Base-by-base conservation (phyloP, 2,329 filamentous ascomycete species). In the Calonectria pauciramosa region DNA sequence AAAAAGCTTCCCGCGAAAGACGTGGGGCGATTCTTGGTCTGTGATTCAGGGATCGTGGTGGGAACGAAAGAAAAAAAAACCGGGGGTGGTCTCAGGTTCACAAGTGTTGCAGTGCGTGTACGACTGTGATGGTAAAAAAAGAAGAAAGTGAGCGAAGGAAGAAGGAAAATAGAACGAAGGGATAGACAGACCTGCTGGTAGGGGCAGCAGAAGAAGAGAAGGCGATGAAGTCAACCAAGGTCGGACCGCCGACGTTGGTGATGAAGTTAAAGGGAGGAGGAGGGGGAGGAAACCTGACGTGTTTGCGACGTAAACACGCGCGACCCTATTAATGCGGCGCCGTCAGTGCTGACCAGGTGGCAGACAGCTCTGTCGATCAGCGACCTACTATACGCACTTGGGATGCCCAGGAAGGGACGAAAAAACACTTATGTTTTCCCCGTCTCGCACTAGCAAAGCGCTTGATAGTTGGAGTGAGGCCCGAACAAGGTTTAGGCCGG, bases 341-440 rank as follows among this genome's bases (percentile, higher is more conserved):
- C 38, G 41, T 49, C 60, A 47, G 60, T 34, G 60, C 60, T 65
- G 60, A 65, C 41, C 60, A 4, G 28, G 26, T 64, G 60, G 60
- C 38, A n/a, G 34, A 60, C 56, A 34, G 23, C 56, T 20, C 56
- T 20, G 56, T 63, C 36, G 34, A 63, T 38, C 34, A 63, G 36
- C 13, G 13, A 63, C 56, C 13, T n/a, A 63, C 56, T 16, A 36
- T 10, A 26, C 23, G 34, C 23, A 47, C n/a, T 47, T n/a, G 13
- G 13, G 44, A n/a, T 10, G n/a, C 10, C 20, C 44, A 47, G 10
- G 20, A 26, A 41, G 34, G 16, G 7, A 28, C 10, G 10, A 64
- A 47, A 47, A 65, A 65, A 34, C 26, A n/a, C 23, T 9, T 20
- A 49, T 47, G 38, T 49, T 65, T 63, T 38, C 36, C 56, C 14